Evolutionary conservation across 2,329 filamentous ascomycete genomes (phyloP).

Genomic region (Malbranchea cinnamomea): DNA sequence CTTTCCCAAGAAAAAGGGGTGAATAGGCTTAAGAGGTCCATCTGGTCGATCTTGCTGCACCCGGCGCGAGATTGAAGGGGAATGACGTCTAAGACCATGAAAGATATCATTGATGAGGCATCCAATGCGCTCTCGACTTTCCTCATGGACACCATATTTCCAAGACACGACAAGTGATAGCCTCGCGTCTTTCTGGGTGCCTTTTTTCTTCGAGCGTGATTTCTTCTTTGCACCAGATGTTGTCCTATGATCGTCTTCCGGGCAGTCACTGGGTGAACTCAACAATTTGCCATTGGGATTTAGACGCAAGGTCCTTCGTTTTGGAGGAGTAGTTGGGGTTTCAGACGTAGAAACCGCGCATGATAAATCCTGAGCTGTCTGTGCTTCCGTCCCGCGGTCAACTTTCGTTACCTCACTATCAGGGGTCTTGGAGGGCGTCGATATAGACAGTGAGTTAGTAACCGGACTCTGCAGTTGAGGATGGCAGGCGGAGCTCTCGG

Average conservation of each 20-base stretch:
- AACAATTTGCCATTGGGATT: constrained; percentile 30
- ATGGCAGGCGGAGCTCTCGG: too few species aligned
- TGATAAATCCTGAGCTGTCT: too few species aligned
- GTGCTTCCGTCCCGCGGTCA: too few species aligned
- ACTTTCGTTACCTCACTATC: too few species aligned
- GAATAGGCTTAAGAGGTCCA: constrained; percentile 33
- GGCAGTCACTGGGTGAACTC: constrained; percentile 20
- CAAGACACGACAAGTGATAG: constrained; percentile 36
- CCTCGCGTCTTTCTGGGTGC: constrained; percentile 20
- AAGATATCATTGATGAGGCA: constrained; percentile 51
- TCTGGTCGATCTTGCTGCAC: constrained; percentile 8
- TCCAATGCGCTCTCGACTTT: constrained; percentile 36
- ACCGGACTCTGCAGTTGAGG: constrained; percentile 11
- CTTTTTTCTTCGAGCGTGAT: constrained; percentile 19
- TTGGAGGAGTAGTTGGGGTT: too few species aligned
- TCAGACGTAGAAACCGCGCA: too few species aligned
- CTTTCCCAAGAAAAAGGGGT: constrained; percentile 57
- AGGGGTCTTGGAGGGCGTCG: too few species aligned
- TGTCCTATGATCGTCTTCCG: constrained; percentile 11
- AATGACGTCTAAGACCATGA: constrained; percentile 19
- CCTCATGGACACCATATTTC: constrained; percentile 41
- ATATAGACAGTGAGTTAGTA: too few species aligned
- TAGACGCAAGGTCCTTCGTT: constrained; percentile 32
- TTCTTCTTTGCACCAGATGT: constrained; percentile 12
- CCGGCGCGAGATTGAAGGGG: constrained; percentile 6